phyloP scores from a whole-genome alignment of 2,329 filamentous ascomycete genomes.

The Scopulariopsis brevicaulis region DNA sequence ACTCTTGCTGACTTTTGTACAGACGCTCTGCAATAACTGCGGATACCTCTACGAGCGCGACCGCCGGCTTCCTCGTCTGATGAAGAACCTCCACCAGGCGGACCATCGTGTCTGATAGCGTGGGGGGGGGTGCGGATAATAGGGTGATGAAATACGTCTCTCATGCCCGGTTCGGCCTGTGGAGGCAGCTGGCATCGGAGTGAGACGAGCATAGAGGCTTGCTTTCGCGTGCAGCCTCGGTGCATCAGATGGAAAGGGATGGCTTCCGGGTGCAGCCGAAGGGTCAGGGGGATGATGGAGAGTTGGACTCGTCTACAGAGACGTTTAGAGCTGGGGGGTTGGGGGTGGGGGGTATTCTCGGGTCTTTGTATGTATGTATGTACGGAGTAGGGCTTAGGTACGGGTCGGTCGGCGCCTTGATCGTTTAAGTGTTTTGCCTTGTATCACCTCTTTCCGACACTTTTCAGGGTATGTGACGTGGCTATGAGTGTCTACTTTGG shows the following conservation, averaged over 20 bases:
- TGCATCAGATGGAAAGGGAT: too few relatives aligned
- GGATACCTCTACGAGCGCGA: slow-evolving; percentile 82
- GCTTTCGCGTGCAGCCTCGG: too few relatives aligned
- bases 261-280: too few relatives aligned
- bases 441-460: neutral
- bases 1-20: slow-evolving; percentile 10
- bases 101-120: slow-evolving; percentile 19
- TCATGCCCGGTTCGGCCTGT: too few relatives aligned
- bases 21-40: slow-evolving; percentile 90
- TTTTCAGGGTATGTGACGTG: too few relatives aligned
- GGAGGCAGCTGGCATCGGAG: too few relatives aligned
- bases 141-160: too few relatives aligned
- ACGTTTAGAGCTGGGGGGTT: neutral
- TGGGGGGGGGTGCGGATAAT: neutral
- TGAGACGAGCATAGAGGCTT: too few relatives aligned
- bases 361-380: slow-evolving; percentile 3
- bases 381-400: slow-evolving; percentile 5
- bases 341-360: slow-evolving; percentile 3
- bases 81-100: slow-evolving; percentile 25
- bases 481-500: too few relatives aligned
- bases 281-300: too few relatives aligned
- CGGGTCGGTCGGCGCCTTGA: neutral
- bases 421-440: neutral
- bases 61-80: slow-evolving; percentile 57
- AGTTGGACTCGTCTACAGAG: too few relatives aligned